phyloP scores from a whole-genome alignment of 2,329 filamentous ascomycete genomes.

The Aspergillus fischeri region DNA sequence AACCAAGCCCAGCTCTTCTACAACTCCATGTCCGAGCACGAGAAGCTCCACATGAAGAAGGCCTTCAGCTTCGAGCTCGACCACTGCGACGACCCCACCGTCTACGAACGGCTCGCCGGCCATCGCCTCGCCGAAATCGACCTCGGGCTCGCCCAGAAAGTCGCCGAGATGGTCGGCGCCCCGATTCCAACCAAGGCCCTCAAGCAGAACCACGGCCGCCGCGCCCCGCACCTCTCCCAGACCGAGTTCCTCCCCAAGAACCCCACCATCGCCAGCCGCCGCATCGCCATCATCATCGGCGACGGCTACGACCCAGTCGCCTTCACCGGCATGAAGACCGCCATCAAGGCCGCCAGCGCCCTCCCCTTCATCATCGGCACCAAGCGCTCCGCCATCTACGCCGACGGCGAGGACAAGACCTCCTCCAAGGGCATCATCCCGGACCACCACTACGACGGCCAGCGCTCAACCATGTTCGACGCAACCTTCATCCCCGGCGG shows the following conservation, averaged over 20 bases:
- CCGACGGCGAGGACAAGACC: constrained; percentile 53
- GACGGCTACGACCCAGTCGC: constrained; percentile 69
- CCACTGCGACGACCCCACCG: constrained; percentile 68
- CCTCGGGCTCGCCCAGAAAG: constrained; percentile 61
- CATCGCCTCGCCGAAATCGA: constrained; percentile 66
- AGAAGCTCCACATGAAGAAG: neutral
- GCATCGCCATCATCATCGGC: constrained; percentile 70
- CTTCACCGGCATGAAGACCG: constrained; percentile 62
- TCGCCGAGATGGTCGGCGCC: constrained; percentile 70
- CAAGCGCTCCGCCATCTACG: constrained; percentile 61
- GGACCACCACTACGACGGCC: constrained; percentile 75
- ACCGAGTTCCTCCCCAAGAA: constrained; percentile 60
- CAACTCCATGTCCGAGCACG: neutral
- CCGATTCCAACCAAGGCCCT: constrained; percentile 52
- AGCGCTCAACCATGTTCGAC: constrained; percentile 75
- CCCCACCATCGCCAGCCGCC: constrained; percentile 66
- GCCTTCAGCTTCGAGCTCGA: constrained; percentile 31
- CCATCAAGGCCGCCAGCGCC: constrained; percentile 59
- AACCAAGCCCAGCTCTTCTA: neutral
- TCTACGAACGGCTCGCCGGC: constrained; percentile 67
- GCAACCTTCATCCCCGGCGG: constrained; percentile 74
- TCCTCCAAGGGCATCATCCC: constrained; percentile 46
- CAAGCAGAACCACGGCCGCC: constrained; percentile 63
- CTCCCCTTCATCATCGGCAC: constrained; percentile 70
- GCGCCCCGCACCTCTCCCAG: constrained; percentile 59